Evolutionary conservation across 2,329 filamentous ascomycete species (phyloP), one percentile per base, ranked within the genome.

Genomic region (Rhinocladiella similis): DNA sequence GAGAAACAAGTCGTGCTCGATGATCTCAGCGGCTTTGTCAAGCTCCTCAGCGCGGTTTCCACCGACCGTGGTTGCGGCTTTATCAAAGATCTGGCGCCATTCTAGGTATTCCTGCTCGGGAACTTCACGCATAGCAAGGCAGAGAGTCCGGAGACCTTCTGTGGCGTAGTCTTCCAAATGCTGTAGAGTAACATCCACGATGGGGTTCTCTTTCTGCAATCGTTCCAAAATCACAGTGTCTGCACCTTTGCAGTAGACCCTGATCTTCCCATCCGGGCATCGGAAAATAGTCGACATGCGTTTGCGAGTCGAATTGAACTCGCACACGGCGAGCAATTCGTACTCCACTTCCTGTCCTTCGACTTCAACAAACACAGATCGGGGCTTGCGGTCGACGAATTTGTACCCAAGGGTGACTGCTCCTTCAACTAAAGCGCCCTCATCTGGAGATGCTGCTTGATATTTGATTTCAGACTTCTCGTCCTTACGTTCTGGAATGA

Each of bases 161-260:
- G 93, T 95, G 5, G 94, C 94, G 71, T 99, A 99, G 69, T 99
- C 95, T 74, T 99, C 95, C n/a, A 99, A 81, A 72, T 99, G 95
- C 54, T 91, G 86, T 61, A 97, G 77, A 1, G 94, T 99, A n/a
- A 82, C 78, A 69, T 99, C 94, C 1, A 95, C 89, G 62, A 90
- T 89, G 1, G 90, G 88, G 67, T 96, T 96, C 64, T 94, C 83
- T 39, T 88, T 82, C 62, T 87, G 85, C 13, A 99, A 80, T 18
- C 95, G 88, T 72, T 99, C 95, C 51, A 99, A 77, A 65, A 99
- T 99, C 49, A 99, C 94, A 1, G 94, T 99, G 71, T 99, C 94
- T 45, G 94, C 94, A 66, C 94, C 94, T 76, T 99, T 99, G 76
- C 88, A 93, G 74, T 97, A 99, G 66, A 91, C 86, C 49, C 94